Conservation (phyloP, 2,329 filamentous ascomycete genomes). For the Diplodia corticola region DNA sequence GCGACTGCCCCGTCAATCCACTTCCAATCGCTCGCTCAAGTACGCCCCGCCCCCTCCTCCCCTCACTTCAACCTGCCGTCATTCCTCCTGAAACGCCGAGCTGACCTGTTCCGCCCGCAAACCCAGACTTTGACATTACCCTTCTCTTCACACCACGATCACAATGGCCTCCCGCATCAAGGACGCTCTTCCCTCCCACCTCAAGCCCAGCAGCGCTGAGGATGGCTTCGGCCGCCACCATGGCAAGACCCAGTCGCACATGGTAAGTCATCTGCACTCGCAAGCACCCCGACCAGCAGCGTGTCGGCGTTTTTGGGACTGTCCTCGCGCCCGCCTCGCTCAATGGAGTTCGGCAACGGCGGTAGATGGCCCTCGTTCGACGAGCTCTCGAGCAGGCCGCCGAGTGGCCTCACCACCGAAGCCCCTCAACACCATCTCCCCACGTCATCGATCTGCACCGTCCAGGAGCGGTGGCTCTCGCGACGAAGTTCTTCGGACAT, state of each 20-base stretch:
- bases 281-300: constrained; percentile 3
- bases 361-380: background rate
- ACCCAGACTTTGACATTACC: constrained; percentile 6
- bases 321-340: background rate
- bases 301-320: background rate
- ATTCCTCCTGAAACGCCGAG: constrained; percentile 20
- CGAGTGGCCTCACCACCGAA: constrained; percentile 10
- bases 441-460: constrained; percentile 7
- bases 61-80: constrained; percentile 16
- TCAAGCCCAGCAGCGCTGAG: constrained; percentile 62
- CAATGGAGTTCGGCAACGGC: background rate
- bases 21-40: constrained; percentile 16
- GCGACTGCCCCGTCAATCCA: constrained; percentile 6
- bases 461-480: background rate
- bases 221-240: constrained; percentile 64
- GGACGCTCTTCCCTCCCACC: constrained; percentile 74
- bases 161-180: constrained; percentile 66
- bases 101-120: background rate
- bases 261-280: constrained; percentile 60
- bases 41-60: constrained; percentile 16
- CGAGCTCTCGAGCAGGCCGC: background rate
- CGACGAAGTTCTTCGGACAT: background rate
- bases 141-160: background rate
- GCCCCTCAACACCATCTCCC: constrained; percentile 17
- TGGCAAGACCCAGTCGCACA: constrained; percentile 82